Evolutionary conservation across 2,329 filamentous ascomycete species (phyloP).

Genomic region (Phialophora expanda): DNA sequence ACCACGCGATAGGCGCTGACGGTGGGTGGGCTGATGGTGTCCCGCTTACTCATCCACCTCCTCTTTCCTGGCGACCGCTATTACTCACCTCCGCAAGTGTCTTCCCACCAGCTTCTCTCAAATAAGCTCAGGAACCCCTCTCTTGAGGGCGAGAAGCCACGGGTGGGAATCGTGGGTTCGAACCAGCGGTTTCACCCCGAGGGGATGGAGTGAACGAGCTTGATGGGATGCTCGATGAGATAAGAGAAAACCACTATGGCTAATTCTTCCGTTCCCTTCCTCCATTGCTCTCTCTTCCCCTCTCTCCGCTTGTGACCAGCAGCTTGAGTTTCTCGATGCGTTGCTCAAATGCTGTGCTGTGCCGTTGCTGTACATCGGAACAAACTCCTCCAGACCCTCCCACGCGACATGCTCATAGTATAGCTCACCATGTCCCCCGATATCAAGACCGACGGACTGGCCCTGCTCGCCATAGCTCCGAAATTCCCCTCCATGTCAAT

Average conservation of each 20-base stretch:
- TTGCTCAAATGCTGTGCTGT: slow-evolving; percentile 42
- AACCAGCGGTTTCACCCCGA: not conserved
- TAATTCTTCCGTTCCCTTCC: slow-evolving; percentile 12
- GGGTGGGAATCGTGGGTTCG: not conserved
- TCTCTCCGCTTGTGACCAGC: slow-evolving; percentile 23
- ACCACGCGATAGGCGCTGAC: not conserved
- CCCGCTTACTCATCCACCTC: not conserved
- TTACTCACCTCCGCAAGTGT: not conserved
- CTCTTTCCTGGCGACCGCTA: not conserved
- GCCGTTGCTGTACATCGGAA: slow-evolving; percentile 25
- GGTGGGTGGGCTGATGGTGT: not conserved
- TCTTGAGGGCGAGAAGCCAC: not conserved
- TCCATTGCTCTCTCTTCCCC: slow-evolving; percentile 7
- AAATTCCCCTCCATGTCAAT: slow-evolving; percentile 12
- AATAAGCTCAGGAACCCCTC: slow-evolving; percentile 6
- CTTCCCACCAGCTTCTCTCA: not conserved
- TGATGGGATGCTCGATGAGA: slow-evolving; percentile 1
- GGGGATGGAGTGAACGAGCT: not conserved
- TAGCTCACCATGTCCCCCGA: not conserved
- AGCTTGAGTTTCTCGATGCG: slow-evolving; percentile 43
- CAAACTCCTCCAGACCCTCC: not conserved
- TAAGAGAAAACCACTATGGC: not conserved
- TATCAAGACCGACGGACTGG: not conserved
- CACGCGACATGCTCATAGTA: not conserved
- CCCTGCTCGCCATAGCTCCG: not conserved